phyloP scores from a whole-genome alignment of 208 protist species.

The Leptomonas pyrrhocoris region DNA sequence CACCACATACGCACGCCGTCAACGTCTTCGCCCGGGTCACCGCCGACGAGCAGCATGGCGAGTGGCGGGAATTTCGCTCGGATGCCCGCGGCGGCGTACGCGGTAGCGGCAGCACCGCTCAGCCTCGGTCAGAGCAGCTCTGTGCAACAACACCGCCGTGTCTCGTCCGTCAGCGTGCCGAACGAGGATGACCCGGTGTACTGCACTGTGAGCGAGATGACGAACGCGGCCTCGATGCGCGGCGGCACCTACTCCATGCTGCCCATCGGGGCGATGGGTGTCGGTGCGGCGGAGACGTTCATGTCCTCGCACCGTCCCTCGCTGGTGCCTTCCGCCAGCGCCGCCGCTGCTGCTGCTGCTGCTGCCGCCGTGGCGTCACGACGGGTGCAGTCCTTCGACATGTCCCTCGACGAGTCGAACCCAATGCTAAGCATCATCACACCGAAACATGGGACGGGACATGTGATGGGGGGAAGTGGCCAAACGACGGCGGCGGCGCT shows the following conservation, averaged over 20 bases:
- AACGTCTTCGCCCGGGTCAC: neutral
- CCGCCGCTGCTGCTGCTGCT: too few relatives aligned
- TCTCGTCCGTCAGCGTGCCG: constrained; percentile 15
- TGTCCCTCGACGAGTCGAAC: constrained; percentile 28
- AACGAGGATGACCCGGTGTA: constrained; percentile 28
- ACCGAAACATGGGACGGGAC: too few relatives aligned
- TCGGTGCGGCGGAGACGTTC: neutral
- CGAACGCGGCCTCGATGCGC: constrained; percentile 19
- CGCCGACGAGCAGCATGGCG: neutral
- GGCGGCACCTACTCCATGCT: constrained; percentile 6
- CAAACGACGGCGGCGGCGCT: neutral
- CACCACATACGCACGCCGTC: constrained; percentile 10
- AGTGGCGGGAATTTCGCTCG: neutral
- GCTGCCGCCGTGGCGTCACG: too few relatives aligned
- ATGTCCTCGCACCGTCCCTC: neutral
- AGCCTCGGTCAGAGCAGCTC: neutral
- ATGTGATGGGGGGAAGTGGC: too few relatives aligned
- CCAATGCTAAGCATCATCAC: constrained; percentile 12
- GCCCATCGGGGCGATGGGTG: neutral
- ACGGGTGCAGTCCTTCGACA: constrained; percentile 16
- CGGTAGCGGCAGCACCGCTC: neutral
- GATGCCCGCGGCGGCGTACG: neutral
- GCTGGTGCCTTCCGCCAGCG: neutral
- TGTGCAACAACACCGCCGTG: neutral
- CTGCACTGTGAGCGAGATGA: constrained; percentile 38